These are phyloP conservation scores for Fistulifera pelliculosa DNA, from an alignment of 108 stramenopile genomes.

Conservation along the genomic window DNA sequence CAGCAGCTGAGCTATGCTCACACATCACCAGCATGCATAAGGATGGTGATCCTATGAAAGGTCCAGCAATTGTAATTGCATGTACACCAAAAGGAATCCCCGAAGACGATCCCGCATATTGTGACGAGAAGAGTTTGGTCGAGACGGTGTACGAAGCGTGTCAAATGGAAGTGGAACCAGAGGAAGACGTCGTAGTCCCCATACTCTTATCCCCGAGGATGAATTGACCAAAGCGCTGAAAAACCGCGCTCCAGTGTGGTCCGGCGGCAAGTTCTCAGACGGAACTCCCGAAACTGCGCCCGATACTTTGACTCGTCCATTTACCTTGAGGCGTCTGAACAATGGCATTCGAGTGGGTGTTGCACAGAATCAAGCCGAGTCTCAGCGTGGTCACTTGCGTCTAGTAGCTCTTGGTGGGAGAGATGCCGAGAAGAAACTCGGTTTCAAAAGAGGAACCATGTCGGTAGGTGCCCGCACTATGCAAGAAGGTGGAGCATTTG, in stretches of 20 bases:
- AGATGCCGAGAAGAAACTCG: slow-evolving; percentile 76
- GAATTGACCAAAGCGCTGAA: slow-evolving; percentile 53
- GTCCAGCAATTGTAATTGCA: slow-evolving; percentile 71
- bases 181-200: slow-evolving; percentile 79
- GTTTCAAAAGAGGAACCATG: slow-evolving; percentile 71
- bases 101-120: slow-evolving; percentile 32
- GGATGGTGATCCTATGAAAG: slow-evolving; percentile 41
- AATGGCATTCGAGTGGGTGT: slow-evolving; percentile 84
- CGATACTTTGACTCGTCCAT: slow-evolving; percentile 76
- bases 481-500: slow-evolving; percentile 98
- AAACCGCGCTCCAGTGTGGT: slow-evolving; percentile 62
- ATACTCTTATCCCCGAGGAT: slow-evolving; percentile 65
- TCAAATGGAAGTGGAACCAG: slow-evolving; percentile 65
- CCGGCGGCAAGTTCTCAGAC: slow-evolving; percentile 66
- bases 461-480: slow-evolving; percentile 93
- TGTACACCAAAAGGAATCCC: slow-evolving; percentile 64
- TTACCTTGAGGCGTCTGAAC: slow-evolving; percentile 71
- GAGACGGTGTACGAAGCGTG: slow-evolving; percentile 73
- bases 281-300: slow-evolving; percentile 85
- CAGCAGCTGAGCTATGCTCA: slow-evolving; percentile 87
- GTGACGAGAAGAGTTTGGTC: slow-evolving; percentile 66
- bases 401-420: slow-evolving; percentile 89
- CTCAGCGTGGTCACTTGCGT: slow-evolving; percentile 86
- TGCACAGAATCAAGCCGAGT: slow-evolving; percentile 72
- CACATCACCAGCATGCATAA: slow-evolving; percentile 78